Evolutionary conservation across 352 stramenopile genomes (phyloP).

Genomic region (Phytophthora cryptogea): DNA sequence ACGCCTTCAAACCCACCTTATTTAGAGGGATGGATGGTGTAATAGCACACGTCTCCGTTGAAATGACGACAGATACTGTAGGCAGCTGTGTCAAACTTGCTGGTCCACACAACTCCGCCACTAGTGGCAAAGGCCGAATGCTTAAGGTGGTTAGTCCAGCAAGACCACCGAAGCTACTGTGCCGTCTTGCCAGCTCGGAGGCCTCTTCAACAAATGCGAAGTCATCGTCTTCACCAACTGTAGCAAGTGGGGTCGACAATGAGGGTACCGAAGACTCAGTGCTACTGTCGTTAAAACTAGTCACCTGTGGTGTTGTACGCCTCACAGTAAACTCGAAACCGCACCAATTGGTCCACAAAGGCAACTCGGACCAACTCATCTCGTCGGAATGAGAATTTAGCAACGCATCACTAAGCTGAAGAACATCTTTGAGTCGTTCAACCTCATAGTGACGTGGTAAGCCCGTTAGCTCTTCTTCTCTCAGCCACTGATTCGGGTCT

Average conservation of each 20-base stretch:
- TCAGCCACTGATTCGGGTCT: slow-evolving; percentile 80
- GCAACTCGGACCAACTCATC: slow-evolving; percentile 58
- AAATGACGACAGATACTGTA: slow-evolving; percentile 49
- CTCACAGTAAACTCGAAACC: slow-evolving; percentile 67
- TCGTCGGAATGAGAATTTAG: slow-evolving; percentile 38
- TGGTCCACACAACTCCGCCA: slow-evolving; percentile 48
- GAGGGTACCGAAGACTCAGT: slow-evolving; percentile 1
- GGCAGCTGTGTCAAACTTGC: slow-evolving; percentile 60
- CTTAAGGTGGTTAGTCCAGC: slow-evolving; percentile 43
- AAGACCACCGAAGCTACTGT: slow-evolving; percentile 66
- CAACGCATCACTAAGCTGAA: slow-evolving; percentile 68
- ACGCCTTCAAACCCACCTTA: slow-evolving; percentile 59
- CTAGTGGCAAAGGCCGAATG: slow-evolving; percentile 52
- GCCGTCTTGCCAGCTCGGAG: slow-evolving; percentile 53
- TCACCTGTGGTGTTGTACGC: slow-evolving; percentile 21
- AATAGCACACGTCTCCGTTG: slow-evolving; percentile 52
- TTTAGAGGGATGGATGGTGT: slow-evolving; percentile 68
- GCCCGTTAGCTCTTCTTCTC: slow-evolving; percentile 67
- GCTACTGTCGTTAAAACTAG: slow-evolving; percentile 6
- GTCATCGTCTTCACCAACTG: slow-evolving; percentile 60
- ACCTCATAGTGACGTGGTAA: slow-evolving; percentile 82
- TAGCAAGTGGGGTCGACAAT: slow-evolving; percentile 23
- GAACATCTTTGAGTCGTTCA: slow-evolving; percentile 64
- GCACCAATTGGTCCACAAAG: slow-evolving; percentile 69
- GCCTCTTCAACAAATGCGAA: slow-evolving; percentile 85